Evolutionary conservation across 768 basidiomycete species (phyloP).

Genomic region (Artomyces pyxidatus): DNA sequence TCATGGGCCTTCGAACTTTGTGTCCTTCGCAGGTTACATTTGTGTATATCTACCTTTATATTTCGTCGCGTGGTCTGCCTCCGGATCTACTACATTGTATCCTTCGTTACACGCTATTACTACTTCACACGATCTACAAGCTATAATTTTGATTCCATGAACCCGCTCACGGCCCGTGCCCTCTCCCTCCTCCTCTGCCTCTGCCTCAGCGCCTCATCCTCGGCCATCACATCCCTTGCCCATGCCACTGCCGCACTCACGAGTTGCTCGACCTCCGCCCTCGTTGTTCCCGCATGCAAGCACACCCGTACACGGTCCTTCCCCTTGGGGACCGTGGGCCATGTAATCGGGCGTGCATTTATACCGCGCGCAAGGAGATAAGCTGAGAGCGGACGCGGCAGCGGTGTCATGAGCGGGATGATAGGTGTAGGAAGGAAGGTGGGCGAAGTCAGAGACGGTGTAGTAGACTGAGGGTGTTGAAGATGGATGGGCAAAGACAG

Average conservation of each 20-base stretch:
- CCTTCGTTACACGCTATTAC: too few species aligned
- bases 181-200: not conserved
- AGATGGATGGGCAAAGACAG: slow-evolving; percentile 21
- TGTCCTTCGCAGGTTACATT: too few species aligned
- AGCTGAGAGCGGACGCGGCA: slow-evolving; percentile 67
- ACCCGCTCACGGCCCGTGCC: not conserved
- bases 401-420: slow-evolving; percentile 72
- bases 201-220: not conserved
- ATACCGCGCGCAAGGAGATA: slow-evolving; percentile 47
- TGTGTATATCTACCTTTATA: too few species aligned
- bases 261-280: slow-evolving; percentile 52
- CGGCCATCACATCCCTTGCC: slow-evolving; percentile 31
- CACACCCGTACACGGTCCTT: slow-evolving; percentile 84
- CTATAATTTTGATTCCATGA: not conserved
- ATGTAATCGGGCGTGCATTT: slow-evolving; percentile 70
- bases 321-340: slow-evolving; percentile 87
- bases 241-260: slow-evolving; percentile 41
- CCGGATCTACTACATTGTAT: too few species aligned
- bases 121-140: too few species aligned
- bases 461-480: slow-evolving; percentile 2
- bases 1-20: too few species aligned
- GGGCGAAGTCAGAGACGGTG: slow-evolving; percentile 17
- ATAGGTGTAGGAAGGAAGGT: slow-evolving; percentile 58
- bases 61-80: too few species aligned
- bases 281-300: slow-evolving; percentile 69